Evolutionary conservation across 179 eudicot genomes (phyloP), one percentile per base, ranked within the genome.

Genomic region (Sideroxylon spinosum): DNA sequence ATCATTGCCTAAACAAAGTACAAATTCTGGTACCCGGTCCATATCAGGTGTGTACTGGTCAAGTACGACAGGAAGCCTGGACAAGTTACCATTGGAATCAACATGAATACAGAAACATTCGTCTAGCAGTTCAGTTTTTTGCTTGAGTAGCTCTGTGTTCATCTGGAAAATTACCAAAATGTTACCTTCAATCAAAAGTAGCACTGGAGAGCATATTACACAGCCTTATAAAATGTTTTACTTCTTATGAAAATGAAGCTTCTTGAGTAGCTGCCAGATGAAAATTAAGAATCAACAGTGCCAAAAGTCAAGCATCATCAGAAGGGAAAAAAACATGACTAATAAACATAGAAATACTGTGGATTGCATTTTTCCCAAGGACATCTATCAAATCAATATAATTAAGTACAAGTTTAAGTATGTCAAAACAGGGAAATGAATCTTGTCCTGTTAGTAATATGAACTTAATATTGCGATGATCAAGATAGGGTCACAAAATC

Each of bases 41-140:
- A 95, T 93, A 76, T 93, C 98, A 79, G 99, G 98, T 59, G 97
- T 95, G 86, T 95, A 92, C 87, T 95, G 99, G 80, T 95, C 98
- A 82, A 95, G 91, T 73, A 95, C 78, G 57, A 93, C 90, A 64
- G 99, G 99, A 76, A 95, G 93, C 95, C 97, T 88, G 25, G 90
- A 87, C 86, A 95, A 80, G 76, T 88, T 87, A 71, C 98, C 97
- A 57, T 87, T 84, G n/a, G 86, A 71, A 81, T 95, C 98, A 64
- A 95, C 83, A 82, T 84, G 81, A 82, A 95, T 88, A 78, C 94
- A 74, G 82, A 93, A 95, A 86, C 91, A 95, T 83, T 95, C 98
- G 55, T 87, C 93, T 80, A 95, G 89, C 93, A 95, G 53, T 83
- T 87, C 98, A 82, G 94, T 26, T 85, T 91, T 94, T 80, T 84